phyloP scores from a whole-genome alignment of 1,284 basidiomycete genomes.

The Leccinum fuscescens region DNA sequence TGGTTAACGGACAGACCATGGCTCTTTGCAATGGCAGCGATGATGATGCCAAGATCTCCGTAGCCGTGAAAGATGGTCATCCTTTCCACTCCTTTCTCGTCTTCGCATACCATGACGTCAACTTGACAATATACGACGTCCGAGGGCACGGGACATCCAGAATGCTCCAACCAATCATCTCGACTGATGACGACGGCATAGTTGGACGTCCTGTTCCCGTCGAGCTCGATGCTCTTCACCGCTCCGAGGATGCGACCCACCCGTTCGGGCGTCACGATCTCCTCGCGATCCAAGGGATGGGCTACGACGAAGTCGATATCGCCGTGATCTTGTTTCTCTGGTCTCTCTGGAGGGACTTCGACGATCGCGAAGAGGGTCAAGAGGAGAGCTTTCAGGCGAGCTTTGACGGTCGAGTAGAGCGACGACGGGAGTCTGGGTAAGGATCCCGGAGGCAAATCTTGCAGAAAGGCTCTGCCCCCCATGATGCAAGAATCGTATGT shows the following conservation, averaged over 20 bases:
- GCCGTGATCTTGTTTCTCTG: conserved; percentile 61
- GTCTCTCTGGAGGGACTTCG: conserved; percentile 56
- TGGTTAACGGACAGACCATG: conserved; percentile 49
- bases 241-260: conserved; percentile 50
- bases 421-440: conserved; percentile 59
- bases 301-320: conserved; percentile 66
- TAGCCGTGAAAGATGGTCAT: conserved; percentile 57
- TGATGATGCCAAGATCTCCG: conserved; percentile 68
- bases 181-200: conserved; percentile 51
- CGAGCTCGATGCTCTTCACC: conserved; percentile 42
- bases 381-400: conserved; percentile 41
- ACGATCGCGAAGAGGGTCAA: conserved; percentile 48
- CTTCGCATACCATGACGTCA: conserved; percentile 58
- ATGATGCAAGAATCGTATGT: conserved; percentile 34
- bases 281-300: conserved; percentile 32
- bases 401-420: conserved; percentile 52
- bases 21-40: conserved; percentile 52
- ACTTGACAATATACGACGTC: conserved; percentile 48
- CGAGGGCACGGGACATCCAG: conserved; percentile 18
- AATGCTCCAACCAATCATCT: conserved; percentile 24
- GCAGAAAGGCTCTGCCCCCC: conserved; percentile 67
- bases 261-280: conserved; percentile 36
- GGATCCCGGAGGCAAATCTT: conserved; percentile 40
- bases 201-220: conserved; percentile 57
- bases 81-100: conserved; percentile 48